phyloP scores from a whole-genome alignment of 2,329 filamentous ascomycete species.

The Mariannaea sp. region DNA sequence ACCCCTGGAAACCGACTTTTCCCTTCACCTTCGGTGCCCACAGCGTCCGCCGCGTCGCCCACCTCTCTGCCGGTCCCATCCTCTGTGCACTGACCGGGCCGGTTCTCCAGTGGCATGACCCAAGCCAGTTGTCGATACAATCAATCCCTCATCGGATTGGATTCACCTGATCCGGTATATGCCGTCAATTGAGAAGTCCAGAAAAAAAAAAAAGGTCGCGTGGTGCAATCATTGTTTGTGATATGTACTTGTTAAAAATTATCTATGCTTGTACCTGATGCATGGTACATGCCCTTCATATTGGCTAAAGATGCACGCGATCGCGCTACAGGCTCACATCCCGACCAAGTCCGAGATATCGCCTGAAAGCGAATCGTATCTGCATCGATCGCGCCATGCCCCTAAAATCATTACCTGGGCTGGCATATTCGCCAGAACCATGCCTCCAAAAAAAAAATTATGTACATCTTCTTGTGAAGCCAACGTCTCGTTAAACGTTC shows the following conservation, averaged over 20 bases:
- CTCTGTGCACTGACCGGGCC: conserved; percentile 29
- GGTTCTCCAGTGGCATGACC: conserved; percentile 22
- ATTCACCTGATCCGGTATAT: conserved; percentile 7
- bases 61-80: conserved; percentile 25
- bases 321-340: conserved; percentile 16
- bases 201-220: conserved; percentile 9
- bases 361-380: conserved; percentile 27
- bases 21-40: conserved; percentile 5
- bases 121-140: background rate
- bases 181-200: background rate
- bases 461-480: too few species aligned
- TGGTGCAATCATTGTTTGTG: conserved; percentile 11
- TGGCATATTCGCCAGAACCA: conserved; percentile 3
- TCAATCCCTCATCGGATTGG: background rate
- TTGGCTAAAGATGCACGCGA: conserved; percentile 7
- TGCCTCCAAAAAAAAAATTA: too few species aligned
- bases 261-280: conserved; percentile 13
- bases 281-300: background rate
- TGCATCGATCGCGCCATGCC: conserved; percentile 19
- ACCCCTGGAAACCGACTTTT: conserved; percentile 1
- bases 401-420: background rate
- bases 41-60: conserved; percentile 2
- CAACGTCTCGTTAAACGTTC: conserved; percentile 23
- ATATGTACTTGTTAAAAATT: conserved; percentile 17
- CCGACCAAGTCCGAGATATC: conserved; percentile 38